A percentile compares a stretch with the other conserved stretches of the same genome.
phyloP scores from a whole-genome alignment of 805 yeast genomes.

The Wickerhamomyces bovis region DNA sequence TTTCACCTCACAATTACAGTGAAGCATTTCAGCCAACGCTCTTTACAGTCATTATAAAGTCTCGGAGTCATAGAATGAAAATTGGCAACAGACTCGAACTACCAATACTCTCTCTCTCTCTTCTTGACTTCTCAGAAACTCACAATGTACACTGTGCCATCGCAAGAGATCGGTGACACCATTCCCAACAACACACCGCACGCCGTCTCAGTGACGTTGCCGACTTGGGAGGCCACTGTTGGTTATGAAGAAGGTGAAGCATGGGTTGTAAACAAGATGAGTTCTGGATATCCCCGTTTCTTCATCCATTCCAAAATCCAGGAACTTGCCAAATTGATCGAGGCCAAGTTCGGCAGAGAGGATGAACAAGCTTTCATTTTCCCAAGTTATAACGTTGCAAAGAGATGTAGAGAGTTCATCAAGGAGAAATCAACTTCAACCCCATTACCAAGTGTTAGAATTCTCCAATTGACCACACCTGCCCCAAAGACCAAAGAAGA shows the following conservation, averaged over 20 bases:
- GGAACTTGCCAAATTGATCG: constrained; percentile 47
- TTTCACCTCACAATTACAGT: too few species aligned
- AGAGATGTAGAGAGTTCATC: constrained; percentile 78
- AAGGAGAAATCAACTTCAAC: constrained; percentile 28
- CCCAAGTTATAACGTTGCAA: constrained; percentile 74
- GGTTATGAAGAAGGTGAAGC: constrained; percentile 89
- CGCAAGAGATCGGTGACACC: constrained; percentile 59
- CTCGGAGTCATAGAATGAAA: not conserved
- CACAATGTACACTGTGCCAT: constrained; percentile 11
- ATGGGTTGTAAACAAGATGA: constrained; percentile 72
- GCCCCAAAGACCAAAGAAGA: constrained; percentile 59
- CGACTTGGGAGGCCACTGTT: constrained; percentile 91
- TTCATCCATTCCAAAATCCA: constrained; percentile 62
- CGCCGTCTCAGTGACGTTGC: constrained; percentile 91
- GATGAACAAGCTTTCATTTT: constrained; percentile 72
- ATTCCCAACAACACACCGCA: constrained; percentile 88
- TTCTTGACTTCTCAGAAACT: too few species aligned
- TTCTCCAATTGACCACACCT: constrained; percentile 68
- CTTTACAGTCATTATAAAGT: too few species aligned
- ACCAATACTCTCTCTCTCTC: too few species aligned
- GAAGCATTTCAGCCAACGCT: too few species aligned
- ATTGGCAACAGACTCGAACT: too few species aligned
- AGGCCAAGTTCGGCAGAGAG: constrained; percentile 69
- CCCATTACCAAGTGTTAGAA: constrained; percentile 40
- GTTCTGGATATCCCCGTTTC: constrained; percentile 85